Base-by-base conservation (phyloP, 2,329 filamentous ascomycete species). In the Capronia americana region DNA sequence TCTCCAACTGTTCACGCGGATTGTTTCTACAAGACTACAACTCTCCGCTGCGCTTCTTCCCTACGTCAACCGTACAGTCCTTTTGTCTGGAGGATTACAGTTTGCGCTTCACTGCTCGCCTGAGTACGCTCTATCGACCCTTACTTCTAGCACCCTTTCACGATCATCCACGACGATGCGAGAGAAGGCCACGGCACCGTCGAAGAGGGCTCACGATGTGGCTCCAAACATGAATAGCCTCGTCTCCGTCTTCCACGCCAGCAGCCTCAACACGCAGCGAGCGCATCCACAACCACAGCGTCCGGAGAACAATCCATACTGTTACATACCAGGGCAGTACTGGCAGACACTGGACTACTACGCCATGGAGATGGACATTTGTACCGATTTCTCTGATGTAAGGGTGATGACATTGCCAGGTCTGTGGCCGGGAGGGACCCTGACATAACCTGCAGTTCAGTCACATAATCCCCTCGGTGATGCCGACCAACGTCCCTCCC, bases 321-420 rank as follows among this genome's bases (percentile, higher is more conserved):
- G 34, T 41, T 65, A 68, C 53, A 57, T 57, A 44, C 61, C 65
- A 8, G 50, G 62, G 1, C 65, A 64, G 10, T 63, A 65, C 62
- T 68, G 61, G 65, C 57, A 65, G 53, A 53, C 61, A 34, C 20
- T 68, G 38, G 65, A 60, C 48, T 64, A 62, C 58, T 64, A 64
- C 50, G 62, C 59, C 32, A 62, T 68, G 61, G 44, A 54, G 26
- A 56, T 62, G 57, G 62, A 65, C 23, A 58, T 64, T 14, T 61
- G 54, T 44, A 54, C 57, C 34, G 62, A 61, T 28, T 26, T 56
- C n/a, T 56, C 48, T 24, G 54, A 64, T 57, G 65, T 68, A 59
- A 60, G 53, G 58, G 14, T n/a, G 48, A 51, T 28, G 14, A n/a
- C 46, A n/a, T 28, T n/a, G 28, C 24, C 58, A 30, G 34, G 26